Base-by-base conservation (phyloP, 2,329 filamentous ascomycete genomes). In the Sporothrix brasiliensis region DNA sequence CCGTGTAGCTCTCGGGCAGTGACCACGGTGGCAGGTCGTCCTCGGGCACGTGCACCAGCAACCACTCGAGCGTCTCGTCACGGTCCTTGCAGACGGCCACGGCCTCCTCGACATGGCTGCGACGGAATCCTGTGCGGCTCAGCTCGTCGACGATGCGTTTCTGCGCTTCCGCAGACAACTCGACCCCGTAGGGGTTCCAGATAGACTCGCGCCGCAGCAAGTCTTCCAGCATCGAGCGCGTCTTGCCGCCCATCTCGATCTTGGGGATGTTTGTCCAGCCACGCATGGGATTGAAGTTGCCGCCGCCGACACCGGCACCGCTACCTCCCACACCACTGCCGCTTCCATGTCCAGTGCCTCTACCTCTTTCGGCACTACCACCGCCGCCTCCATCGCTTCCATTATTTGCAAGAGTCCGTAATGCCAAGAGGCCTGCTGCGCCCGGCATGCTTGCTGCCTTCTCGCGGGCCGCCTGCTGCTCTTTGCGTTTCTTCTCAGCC, bases 11-110 rank as follows among this genome's bases (percentile, higher is more conserved):
- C 80, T 96, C 94, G 0, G 95, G 95, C 54, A 99, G 82, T 75
- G 92, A 92, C 93, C 94, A 98, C 7, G 87, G 84, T 0, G 95
- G 95, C n/a, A 98, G 82, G 76, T 98, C 95, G 77, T 99, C 95
- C 78, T 99, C 95, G 0, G 95, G 95, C 2, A 99, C 93, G 79
- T 99, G 94, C 67, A 98, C 94, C 65, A 99, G 86, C 19, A 99
- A 85, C 95, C 95, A 99, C 79, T 98, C 94, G 2, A 99, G 85
- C 19, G 93, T 90, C 80, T 99, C 95, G 78, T 97, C 94, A 41
- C 91, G 87, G 78, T 97, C 93, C 79, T 94, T 96, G 82, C 94
- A 97, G 76, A 94, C 89, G 58, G 88, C 88, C 0, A 92, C 88
- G 10, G 95, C 94, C 80, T 99, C 95, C 77, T 96, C 89, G 53